Evolutionary conservation across 73 alveolate genomes (phyloP).

Genomic region (Paramecium pentaurelia): DNA sequence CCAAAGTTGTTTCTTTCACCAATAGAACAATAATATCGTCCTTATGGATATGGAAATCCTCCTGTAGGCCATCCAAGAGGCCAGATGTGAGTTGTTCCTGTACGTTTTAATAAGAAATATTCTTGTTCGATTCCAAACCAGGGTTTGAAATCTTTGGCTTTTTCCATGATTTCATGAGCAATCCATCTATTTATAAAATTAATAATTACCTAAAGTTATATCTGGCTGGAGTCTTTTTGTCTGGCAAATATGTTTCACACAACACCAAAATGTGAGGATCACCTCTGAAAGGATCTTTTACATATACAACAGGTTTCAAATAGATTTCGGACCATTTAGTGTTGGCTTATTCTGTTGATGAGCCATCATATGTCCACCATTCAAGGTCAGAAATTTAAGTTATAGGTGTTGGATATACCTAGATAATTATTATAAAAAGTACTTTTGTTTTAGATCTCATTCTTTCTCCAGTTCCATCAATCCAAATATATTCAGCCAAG

Average conservation of each 20-base stretch:
- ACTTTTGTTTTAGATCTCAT: constrained; percentile 77
- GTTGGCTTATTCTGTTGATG: constrained; percentile 86
- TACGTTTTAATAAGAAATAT: constrained; percentile 79
- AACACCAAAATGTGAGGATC: constrained; percentile 77
- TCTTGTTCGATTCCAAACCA: constrained; percentile 97
- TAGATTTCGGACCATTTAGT: constrained; percentile 88
- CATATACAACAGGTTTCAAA: constrained; percentile 83
- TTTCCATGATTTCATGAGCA: constrained; percentile 66
- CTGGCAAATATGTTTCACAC: constrained; percentile 85
- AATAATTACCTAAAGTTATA: constrained; percentile 69
- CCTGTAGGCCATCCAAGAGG: constrained; percentile 85
- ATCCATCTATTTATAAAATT: background rate
- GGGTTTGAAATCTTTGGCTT: constrained; percentile 72
- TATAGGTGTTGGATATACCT: constrained; percentile 52
- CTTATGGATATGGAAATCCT: constrained; percentile 92
- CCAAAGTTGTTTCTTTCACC: constrained; percentile 85
- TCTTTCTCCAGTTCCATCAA: constrained; percentile 80
- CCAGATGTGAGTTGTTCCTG: constrained; percentile 68
- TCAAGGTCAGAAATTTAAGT: constrained; percentile 69
- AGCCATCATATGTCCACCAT: constrained; percentile 96
- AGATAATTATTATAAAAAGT: background rate
- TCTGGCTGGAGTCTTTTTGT: constrained; percentile 85
- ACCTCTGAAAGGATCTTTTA: constrained; percentile 91
- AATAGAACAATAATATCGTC: constrained; percentile 91
- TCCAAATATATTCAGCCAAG: constrained; percentile 83